Conservation (phyloP, 2,329 filamentous ascomycete species). For the Scleromitrula shiraiana region DNA sequence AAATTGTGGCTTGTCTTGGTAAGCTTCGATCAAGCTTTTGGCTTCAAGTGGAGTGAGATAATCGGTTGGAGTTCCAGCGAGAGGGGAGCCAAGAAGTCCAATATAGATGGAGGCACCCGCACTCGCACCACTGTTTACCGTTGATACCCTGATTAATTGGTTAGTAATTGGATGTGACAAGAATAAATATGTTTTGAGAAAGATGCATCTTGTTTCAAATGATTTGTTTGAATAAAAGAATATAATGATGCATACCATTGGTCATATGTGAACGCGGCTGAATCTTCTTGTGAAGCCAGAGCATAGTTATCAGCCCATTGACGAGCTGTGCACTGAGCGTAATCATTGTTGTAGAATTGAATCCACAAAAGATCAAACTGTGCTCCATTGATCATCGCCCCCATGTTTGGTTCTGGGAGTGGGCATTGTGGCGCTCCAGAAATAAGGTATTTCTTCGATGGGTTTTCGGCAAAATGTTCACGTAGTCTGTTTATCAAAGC, state of each 20-base stretch:
- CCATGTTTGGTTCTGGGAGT: conserved; percentile 28
- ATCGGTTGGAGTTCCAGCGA: conserved; percentile 12
- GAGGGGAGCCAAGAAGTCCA: conserved; percentile 22
- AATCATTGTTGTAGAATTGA: conserved; percentile 29
- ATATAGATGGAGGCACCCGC: conserved; percentile 25
- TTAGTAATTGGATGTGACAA: not conserved
- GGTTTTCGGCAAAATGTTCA: conserved; percentile 15
- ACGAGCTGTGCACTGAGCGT: conserved; percentile 22
- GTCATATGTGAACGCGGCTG: conserved; percentile 20
- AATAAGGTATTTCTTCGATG: conserved; percentile 26
- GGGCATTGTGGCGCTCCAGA: conserved; percentile 29
- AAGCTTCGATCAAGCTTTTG: conserved; percentile 19
- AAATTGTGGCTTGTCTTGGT: conserved; percentile 19
- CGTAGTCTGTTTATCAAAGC: conserved; percentile 25
- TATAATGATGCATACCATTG: conserved; percentile 20
- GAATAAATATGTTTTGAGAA: no score
- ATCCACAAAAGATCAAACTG: conserved; percentile 29
- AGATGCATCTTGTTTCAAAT: no score
- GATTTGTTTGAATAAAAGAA: no score
- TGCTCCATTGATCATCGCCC: conserved; percentile 19
- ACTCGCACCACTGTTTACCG: conserved; percentile 18
- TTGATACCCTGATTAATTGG: conserved; percentile 1
- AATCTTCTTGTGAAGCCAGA: not conserved
- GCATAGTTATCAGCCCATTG: conserved; percentile 13
- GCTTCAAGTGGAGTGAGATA: conserved; percentile 22